Evolutionary conservation across 202 grass and related monocot species (phyloP).

Genomic region (Schoenoplectus triqueter): DNA sequence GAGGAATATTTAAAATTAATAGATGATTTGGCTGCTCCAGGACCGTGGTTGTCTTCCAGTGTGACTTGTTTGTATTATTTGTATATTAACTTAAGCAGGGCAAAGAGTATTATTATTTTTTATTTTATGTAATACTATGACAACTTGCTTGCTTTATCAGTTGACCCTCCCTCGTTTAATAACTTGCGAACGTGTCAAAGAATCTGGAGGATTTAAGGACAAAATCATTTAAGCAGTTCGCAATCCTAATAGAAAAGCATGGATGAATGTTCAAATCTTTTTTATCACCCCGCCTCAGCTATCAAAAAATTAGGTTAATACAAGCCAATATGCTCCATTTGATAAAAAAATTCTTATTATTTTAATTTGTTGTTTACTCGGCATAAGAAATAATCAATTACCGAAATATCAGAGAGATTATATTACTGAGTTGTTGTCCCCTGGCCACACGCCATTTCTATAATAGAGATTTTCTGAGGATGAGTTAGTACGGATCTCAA

Average conservation of each 20-base stretch:
- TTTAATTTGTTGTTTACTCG: too few relatives aligned
- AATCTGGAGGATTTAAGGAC: conserved; percentile 64
- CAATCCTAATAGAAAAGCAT: conserved; percentile 53
- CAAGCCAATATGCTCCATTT: too few relatives aligned
- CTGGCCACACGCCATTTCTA: too few relatives aligned
- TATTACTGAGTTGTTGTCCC: too few relatives aligned
- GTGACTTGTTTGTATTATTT: conserved; percentile 56
- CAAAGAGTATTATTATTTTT: conserved; percentile 43
- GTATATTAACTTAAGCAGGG: conserved; percentile 76
- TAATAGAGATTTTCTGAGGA: too few relatives aligned
- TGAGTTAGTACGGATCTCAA: too few relatives aligned
- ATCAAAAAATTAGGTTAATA: not conserved
- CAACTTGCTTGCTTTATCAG: not conserved
- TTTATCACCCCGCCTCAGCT: not conserved
- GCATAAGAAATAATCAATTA: too few relatives aligned
- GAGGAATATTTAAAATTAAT: conserved; percentile 57
- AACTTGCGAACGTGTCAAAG: conserved; percentile 49
- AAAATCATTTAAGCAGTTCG: conserved; percentile 62
- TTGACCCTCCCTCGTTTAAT: conserved; percentile 14
- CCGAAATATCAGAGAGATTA: too few relatives aligned
- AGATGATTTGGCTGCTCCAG: conserved; percentile 78
- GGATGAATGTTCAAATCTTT: not conserved
- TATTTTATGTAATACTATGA: conserved; percentile 5
- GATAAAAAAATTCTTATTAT: too few relatives aligned
- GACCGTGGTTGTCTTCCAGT: conserved; percentile 56